Evolutionary conservation across 2,329 filamentous ascomycete genomes (phyloP), one percentile per base, ranked within the genome.

Genomic region (Aspergillus sp.): DNA sequence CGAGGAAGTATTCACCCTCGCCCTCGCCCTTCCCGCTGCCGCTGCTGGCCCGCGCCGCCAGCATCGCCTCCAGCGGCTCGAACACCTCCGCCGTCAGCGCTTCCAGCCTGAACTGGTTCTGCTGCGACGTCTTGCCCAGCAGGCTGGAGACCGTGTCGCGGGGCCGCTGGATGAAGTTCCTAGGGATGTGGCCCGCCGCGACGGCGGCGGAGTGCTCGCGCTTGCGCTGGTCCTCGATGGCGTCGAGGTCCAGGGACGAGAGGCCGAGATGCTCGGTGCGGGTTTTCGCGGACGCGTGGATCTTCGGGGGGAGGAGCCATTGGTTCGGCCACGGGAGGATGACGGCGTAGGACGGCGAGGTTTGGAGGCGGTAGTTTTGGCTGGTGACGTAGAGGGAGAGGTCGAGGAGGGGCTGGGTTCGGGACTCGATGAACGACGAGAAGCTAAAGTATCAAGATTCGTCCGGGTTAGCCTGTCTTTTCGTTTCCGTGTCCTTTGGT

Each of bases 331-430:
- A 93, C 25, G 82, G 75, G 24, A 96, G 74, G 35, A 95, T 73
- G 4, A 68, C 65, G 44, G 80, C 85, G 63, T 86, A 94, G 24
- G 85, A 80, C 2, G 86, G 83, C 11, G 86, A 78, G 3, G 86
- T 94, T 30, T 72, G 66, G 26, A 71, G 67, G 34, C 78, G 70
- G 73, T 91, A 98, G 65, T 96, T 95, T 42, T 86, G 77, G 36
- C 81, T 84, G 19, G 86, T 91, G 42, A 91, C 82, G 58, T 93
- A 96, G 47, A 96, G 79, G 32, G 80, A 88, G 36, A 95, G 77
- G 48, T 93, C 83, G 48, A 95, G 58, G 39, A 96, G 74, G 19
- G 81, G 76, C 30, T 79, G 76, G n/a, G 81, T 84, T 37, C 80
- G 78, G 15, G 78, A 74, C 53, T 78, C 69, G 45, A 95, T 65